These are phyloP conservation scores for Strigomonas galati DNA, from an alignment of 208 protist species.

Conservation along the genomic window DNA sequence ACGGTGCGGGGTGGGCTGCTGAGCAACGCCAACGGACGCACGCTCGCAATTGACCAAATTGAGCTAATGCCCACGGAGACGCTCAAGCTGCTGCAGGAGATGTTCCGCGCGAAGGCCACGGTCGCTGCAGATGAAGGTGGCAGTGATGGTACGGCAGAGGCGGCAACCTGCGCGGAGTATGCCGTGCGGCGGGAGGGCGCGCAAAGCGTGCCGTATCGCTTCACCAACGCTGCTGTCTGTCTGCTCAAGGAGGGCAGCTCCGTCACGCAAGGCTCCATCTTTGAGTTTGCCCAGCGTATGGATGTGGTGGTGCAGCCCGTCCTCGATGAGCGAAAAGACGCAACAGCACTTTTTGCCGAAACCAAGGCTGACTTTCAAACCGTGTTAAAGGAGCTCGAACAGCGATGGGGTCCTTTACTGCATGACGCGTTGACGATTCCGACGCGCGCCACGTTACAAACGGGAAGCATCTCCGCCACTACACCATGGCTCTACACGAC, in stretches of 20 bases:
- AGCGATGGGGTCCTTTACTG: conserved; percentile 40
- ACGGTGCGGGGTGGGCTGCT: conserved; percentile 32
- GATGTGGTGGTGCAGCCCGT: conserved; percentile 57
- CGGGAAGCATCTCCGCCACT: neutral
- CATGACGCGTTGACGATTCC: conserved; percentile 17
- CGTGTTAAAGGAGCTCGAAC: conserved; percentile 19
- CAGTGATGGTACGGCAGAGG: conserved; percentile 14
- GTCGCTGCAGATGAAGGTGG: neutral
- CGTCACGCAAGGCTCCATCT: conserved; percentile 34
- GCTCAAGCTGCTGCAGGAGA: conserved; percentile 37
- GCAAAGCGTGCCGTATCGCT: conserved; percentile 37
- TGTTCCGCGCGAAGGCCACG: conserved; percentile 13
- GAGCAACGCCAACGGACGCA: conserved; percentile 23
- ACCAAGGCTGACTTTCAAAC: conserved; percentile 7
- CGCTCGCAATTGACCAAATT: conserved; percentile 28
- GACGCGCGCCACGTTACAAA: conserved; percentile 4
- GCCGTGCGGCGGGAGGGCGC: conserved; percentile 65
- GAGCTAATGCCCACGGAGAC: conserved; percentile 30
- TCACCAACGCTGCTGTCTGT: conserved; percentile 33
- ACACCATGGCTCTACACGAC: conserved; percentile 6
- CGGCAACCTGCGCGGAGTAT: conserved; percentile 16
- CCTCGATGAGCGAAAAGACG: conserved; percentile 22
- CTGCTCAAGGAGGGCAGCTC: conserved; percentile 30
- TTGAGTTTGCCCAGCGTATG: conserved; percentile 61
- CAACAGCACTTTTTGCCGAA: conserved; percentile 13